These are phyloP conservation scores for Pezicula neosporulosa DNA, from an alignment of 2,329 filamentous ascomycete genomes.

Conservation along the genomic window DNA sequence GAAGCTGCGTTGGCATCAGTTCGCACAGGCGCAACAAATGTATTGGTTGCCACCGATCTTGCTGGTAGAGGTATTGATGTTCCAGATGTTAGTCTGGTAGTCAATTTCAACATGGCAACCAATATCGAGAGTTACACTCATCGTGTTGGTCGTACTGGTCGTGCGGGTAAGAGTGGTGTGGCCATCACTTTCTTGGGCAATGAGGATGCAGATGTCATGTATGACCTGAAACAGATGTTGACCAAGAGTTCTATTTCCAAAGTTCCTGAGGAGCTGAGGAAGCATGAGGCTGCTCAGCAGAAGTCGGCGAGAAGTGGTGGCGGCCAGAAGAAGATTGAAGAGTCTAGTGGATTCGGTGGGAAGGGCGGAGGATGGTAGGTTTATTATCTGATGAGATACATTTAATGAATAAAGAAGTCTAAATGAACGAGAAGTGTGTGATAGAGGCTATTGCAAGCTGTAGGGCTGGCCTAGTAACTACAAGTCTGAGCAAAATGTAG, in stretches of 20 bases:
- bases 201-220: constrained; percentile 87
- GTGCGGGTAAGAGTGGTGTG: constrained; percentile 94
- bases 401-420: not conserved
- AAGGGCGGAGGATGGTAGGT: constrained; percentile 30
- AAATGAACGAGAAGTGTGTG: not conserved
- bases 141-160: constrained; percentile 92
- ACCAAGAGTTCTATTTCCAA: constrained; percentile 84
- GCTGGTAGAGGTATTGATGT: constrained; percentile 98
- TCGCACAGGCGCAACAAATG: constrained; percentile 74
- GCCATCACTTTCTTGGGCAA: constrained; percentile 92
- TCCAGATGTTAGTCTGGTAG: constrained; percentile 84
- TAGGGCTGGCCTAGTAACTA: too few species aligned
- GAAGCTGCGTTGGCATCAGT: constrained; percentile 88
- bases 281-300: constrained; percentile 89
- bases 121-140: constrained; percentile 96
- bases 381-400: not conserved
- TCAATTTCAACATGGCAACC: constrained; percentile 98
- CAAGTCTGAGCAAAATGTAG: too few species aligned
- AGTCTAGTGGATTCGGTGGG: constrained; percentile 30
- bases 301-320: constrained; percentile 52
- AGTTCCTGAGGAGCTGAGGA: constrained; percentile 85
- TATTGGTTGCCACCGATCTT: constrained; percentile 92
- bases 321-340: constrained; percentile 44
- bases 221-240: constrained; percentile 94
- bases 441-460: not conserved